Evolutionary conservation across 2,329 filamentous ascomycete genomes (phyloP).

Genomic region (Elsinoe batatas): DNA sequence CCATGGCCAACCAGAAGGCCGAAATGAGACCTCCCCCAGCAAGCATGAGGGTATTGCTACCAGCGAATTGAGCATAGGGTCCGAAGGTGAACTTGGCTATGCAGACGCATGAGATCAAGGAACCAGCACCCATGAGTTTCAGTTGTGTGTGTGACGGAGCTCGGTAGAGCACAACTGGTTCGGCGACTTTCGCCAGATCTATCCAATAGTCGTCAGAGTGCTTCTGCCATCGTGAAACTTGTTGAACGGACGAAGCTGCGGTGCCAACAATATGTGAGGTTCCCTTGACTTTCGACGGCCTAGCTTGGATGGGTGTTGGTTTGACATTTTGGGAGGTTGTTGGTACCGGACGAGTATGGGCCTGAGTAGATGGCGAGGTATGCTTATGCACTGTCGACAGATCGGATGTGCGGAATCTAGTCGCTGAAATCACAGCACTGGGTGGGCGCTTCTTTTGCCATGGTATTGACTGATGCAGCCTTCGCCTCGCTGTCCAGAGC

Average conservation of each 20-base stretch:
- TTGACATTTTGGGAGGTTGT: too few relatives aligned
- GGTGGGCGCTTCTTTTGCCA: background rate
- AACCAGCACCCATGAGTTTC: background rate
- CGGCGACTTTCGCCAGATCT: background rate
- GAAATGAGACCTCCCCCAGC: background rate
- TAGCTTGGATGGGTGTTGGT: background rate
- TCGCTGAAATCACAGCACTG: background rate
- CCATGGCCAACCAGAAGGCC: background rate
- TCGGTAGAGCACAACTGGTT: slow-evolving; percentile 11
- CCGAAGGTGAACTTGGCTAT: slow-evolving; percentile 8
- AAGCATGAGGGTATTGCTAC: background rate
- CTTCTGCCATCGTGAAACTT: background rate
- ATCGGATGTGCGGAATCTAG: background rate
- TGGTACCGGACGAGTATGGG: too few relatives aligned
- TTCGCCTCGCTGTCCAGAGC: background rate
- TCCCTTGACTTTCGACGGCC: background rate
- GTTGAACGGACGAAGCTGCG: background rate
- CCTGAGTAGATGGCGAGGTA: too few relatives aligned
- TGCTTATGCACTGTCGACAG: background rate
- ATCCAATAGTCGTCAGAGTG: slow-evolving; percentile 1
- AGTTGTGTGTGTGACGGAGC: slow-evolving; percentile 9
- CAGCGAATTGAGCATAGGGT: slow-evolving; percentile 2
- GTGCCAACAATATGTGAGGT: background rate
- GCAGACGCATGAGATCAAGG: slow-evolving; percentile 6
- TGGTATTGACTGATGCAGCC: background rate